These are phyloP conservation scores for Phytophthora litchii DNA, from an alignment of 352 stramenopile species.

Conservation along the genomic window DNA sequence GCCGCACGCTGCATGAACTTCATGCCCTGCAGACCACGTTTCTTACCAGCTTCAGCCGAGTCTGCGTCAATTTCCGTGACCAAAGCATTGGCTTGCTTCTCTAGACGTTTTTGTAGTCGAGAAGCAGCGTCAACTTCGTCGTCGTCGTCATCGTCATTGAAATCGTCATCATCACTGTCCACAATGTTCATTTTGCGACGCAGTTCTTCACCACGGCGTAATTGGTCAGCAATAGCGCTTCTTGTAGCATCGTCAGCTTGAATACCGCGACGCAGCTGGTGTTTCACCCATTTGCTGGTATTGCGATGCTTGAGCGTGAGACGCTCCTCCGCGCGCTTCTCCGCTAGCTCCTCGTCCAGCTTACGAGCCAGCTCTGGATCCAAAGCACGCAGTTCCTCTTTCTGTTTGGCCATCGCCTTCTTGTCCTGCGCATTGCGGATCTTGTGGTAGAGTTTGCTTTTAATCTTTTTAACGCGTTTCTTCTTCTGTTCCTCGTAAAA, in stretches of 20 bases:
- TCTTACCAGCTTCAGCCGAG: slow-evolving; percentile 51
- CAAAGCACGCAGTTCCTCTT: slow-evolving; percentile 72
- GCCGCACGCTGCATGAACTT: slow-evolving; percentile 99
- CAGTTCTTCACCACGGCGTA: slow-evolving; percentile 93
- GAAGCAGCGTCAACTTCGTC: slow-evolving; percentile 62
- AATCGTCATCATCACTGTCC: slow-evolving; percentile 69
- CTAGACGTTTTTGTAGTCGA: slow-evolving; percentile 64
- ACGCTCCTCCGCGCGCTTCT: slow-evolving; percentile 95
- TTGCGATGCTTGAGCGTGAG: slow-evolving; percentile 98
- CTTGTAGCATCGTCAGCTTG: slow-evolving; percentile 93
- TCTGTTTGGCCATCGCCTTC: slow-evolving; percentile 88
- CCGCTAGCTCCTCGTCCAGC: slow-evolving; percentile 84
- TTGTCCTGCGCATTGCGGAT: slow-evolving; percentile 96
- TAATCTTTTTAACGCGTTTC: slow-evolving; percentile 99
- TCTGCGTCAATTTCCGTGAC: slow-evolving; percentile 81
- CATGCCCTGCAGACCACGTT: slow-evolving; percentile 93
- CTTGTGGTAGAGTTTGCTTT: slow-evolving; percentile 99
- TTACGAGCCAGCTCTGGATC: slow-evolving; percentile 77
- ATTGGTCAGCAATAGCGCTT: slow-evolving; percentile 87
- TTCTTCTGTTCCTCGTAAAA: slow-evolving; percentile 99
- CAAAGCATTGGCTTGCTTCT: slow-evolving; percentile 73
- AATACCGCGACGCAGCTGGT: slow-evolving; percentile 92
- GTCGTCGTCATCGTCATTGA: slow-evolving; percentile 56
- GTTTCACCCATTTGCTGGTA: slow-evolving; percentile 97
- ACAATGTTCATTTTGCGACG: slow-evolving; percentile 91